Conservation (phyloP, 495 filamentous ascomycete genomes). For the Amorphotheca resinae region DNA sequence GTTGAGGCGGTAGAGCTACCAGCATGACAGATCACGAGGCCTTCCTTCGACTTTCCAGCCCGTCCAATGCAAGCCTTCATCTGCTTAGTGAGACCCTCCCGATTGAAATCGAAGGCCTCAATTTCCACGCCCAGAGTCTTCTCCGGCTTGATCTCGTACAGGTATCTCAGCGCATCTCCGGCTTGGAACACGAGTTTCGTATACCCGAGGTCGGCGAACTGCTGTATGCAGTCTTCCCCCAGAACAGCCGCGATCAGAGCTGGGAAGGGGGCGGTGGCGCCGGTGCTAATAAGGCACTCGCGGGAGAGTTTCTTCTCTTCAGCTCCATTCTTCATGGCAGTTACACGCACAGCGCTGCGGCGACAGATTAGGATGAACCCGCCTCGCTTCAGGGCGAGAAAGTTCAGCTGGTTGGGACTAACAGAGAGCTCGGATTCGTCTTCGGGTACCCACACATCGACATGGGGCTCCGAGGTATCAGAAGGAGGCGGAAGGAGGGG, state of each 20-base stretch:
- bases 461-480: too few species aligned
- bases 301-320: conserved; percentile 1
- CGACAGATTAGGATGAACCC: not conserved
- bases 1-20: conserved; percentile 36
- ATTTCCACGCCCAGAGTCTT: conserved; percentile 32
- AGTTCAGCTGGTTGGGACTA: too few species aligned
- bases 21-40: conserved; percentile 79
- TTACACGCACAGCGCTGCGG: not conserved
- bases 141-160: conserved; percentile 12
- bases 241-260: conserved; percentile 55
- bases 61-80: conserved; percentile 33
- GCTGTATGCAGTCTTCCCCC: conserved; percentile 3
- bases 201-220: conserved; percentile 11
- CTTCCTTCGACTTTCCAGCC: conserved; percentile 26
- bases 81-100: conserved; percentile 39
- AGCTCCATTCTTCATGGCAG: not conserved
- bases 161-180: conserved; percentile 6
- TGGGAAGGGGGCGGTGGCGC: conserved; percentile 78
- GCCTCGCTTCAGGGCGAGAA: too few species aligned
- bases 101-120: conserved; percentile 52
- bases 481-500: too few species aligned
- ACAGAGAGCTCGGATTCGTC: too few species aligned
- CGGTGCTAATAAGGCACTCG: conserved; percentile 65
- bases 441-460: too few species aligned
- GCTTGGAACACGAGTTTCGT: conserved; percentile 17